phyloP scores from a whole-genome alignment of 2,329 filamentous ascomycete genomes.

The Mycosphaerella sp. region DNA sequence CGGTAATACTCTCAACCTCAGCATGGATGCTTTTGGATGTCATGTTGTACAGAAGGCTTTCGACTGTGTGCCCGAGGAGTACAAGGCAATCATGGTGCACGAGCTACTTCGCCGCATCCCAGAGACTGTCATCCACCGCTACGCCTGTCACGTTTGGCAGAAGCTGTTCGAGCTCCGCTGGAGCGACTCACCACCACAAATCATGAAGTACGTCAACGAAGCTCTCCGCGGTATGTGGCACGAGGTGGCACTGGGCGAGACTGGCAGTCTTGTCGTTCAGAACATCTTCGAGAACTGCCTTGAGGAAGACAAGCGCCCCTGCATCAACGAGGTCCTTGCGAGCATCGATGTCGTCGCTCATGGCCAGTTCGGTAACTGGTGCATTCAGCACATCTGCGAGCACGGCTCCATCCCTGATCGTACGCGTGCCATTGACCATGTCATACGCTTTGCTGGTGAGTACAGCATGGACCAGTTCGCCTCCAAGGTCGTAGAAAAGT shows the following conservation, averaged over 20 bases:
- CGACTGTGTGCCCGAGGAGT: constrained; percentile 92
- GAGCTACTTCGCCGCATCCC: constrained; percentile 91
- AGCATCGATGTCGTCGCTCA: constrained; percentile 97
- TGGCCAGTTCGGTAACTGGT: constrained; percentile 99
- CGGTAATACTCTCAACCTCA: constrained; percentile 86
- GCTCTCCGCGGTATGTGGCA: constrained; percentile 96
- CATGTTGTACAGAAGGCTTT: constrained; percentile 99
- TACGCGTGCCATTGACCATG: constrained; percentile 88
- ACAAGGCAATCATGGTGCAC: constrained; percentile 99
- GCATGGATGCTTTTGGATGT: constrained; percentile 98
- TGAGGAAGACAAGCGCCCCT: constrained; percentile 98
- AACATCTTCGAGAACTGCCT: constrained; percentile 99
- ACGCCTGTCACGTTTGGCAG: constrained; percentile 99
- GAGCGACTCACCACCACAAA: constrained; percentile 89
- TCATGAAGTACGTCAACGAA: constrained; percentile 98
- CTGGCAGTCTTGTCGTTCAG: constrained; percentile 94
- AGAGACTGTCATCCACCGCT: constrained; percentile 96
- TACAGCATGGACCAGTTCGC: constrained; percentile 99
- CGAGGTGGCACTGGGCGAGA: constrained; percentile 93
- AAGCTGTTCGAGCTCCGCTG: constrained; percentile 97
- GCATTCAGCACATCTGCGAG: constrained; percentile 98
- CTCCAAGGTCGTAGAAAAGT: constrained; percentile 98
- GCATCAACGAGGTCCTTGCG: constrained; percentile 89
- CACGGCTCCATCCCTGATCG: constrained; percentile 88
- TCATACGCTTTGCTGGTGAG: constrained; percentile 85